Conservation (phyloP, 163 green algal species). For the Scenedesmus sp. region DNA sequence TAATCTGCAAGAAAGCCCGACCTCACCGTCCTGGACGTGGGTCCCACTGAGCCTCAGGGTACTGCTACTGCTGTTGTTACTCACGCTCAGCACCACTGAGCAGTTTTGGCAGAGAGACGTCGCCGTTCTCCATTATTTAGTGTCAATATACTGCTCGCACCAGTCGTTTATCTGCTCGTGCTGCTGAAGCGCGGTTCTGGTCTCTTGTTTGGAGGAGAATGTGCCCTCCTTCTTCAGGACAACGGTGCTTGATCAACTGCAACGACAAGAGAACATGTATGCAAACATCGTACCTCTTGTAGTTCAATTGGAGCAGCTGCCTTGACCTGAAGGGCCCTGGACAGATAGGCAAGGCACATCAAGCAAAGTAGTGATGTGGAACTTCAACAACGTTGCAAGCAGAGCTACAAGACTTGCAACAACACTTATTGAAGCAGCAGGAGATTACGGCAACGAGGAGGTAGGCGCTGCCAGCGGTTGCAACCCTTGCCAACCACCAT, state of each 20-base stretch:
- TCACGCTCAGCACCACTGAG: not conserved
- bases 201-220: not conserved
- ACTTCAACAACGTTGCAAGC: conserved; percentile 44
- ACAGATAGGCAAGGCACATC: not conserved
- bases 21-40: not conserved
- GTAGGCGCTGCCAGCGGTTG: conserved; percentile 7
- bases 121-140: not conserved
- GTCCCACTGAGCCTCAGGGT: not conserved
- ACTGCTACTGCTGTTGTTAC: conserved; percentile 14
- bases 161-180: not conserved
- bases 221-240: not conserved
- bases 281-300: not conserved
- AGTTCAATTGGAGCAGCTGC: not conserved
- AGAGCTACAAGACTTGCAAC: conserved; percentile 23
- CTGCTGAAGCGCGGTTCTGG: not conserved
- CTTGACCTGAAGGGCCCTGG: not conserved
- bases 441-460: conserved; percentile 6
- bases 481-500: not conserved
- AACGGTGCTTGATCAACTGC: not conserved
- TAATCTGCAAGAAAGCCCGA: no score
- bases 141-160: not conserved
- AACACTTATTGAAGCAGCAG: conserved; percentile 43
- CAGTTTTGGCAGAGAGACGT: not conserved
- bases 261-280: not conserved
- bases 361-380: conserved; percentile 16